These are phyloP conservation scores for Samsoniella hepiali DNA, from an alignment of 2,329 filamentous ascomycete species.

Conservation along the genomic window DNA sequence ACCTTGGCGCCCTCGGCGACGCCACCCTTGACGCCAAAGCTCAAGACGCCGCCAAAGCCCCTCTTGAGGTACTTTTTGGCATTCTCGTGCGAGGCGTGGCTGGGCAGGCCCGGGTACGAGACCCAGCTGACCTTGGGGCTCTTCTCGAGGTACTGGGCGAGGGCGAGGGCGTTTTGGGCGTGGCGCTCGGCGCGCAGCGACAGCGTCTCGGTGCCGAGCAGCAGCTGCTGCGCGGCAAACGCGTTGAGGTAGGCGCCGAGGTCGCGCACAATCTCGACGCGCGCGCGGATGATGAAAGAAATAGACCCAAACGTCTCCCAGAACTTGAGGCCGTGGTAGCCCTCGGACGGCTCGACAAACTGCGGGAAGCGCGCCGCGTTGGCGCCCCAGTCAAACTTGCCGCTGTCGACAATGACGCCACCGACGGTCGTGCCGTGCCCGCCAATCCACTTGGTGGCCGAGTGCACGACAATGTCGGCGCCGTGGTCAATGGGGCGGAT, in stretches of 20 bases:
- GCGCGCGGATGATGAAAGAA: constrained; percentile 78
- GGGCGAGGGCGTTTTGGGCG: constrained; percentile 73
- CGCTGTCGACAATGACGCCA: constrained; percentile 80
- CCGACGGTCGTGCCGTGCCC: constrained; percentile 91
- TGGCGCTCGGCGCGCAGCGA: constrained; percentile 83
- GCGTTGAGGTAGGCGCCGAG: constrained; percentile 80
- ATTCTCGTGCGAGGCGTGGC: constrained; percentile 72
- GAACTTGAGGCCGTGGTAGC: constrained; percentile 92
- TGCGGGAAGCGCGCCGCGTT: constrained; percentile 83
- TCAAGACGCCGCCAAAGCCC: constrained; percentile 87
- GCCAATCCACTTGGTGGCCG: constrained; percentile 95
- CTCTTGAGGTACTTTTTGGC: constrained; percentile 85
- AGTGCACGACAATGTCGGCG: constrained; percentile 91
- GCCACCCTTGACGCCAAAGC: constrained; percentile 89
- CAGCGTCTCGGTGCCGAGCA: constrained; percentile 86
- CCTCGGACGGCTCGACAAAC: constrained; percentile 81
- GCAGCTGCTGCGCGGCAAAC: constrained; percentile 87
- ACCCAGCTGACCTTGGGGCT: constrained; percentile 89
- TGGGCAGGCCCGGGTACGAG: constrained; percentile 83
- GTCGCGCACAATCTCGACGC: constrained; percentile 88
- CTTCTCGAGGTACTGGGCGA: constrained; percentile 79
- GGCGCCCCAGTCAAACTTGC: constrained; percentile 92
- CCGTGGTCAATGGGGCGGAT: constrained; percentile 83
- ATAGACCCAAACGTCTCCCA: constrained; percentile 85
- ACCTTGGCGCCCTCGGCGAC: constrained; percentile 79